Evolutionary conservation across 2,329 filamentous ascomycete genomes (phyloP).

Genomic region (Diaporthe australafricana): DNA sequence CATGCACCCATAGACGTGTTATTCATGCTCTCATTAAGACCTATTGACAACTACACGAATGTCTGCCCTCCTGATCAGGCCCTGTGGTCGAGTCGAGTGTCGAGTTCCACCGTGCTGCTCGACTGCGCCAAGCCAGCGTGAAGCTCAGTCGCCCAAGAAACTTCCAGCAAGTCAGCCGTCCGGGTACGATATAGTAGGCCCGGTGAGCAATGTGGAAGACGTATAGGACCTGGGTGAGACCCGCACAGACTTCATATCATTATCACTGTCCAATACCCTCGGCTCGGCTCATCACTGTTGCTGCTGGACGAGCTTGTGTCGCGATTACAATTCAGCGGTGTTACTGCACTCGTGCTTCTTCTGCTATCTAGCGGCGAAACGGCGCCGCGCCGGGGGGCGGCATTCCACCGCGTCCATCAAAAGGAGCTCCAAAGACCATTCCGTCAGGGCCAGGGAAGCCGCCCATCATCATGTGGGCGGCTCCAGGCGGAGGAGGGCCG

Average conservation of each 20-base stretch:
- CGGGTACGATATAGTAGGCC: neutral
- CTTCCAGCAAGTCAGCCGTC: neutral
- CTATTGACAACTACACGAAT: constrained; percentile 25
- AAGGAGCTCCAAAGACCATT: constrained; percentile 61
- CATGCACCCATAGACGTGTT: neutral
- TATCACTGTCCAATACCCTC: constrained; percentile 4
- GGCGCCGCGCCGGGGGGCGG: constrained; percentile 53
- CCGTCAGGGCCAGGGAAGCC: constrained; percentile 67
- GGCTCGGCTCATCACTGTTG: neutral
- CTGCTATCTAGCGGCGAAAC: constrained; percentile 33
- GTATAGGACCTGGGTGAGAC: neutral
- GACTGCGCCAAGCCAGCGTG: neutral
- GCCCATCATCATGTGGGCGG: constrained; percentile 63
- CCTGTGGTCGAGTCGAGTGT: neutral
- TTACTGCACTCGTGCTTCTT: neutral
- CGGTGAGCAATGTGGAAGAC: neutral
- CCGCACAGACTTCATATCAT: neutral
- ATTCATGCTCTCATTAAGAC: constrained; percentile 36
- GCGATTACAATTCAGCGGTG: constrained; percentile 15
- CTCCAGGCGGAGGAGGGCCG: constrained; percentile 51
- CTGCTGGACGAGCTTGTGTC: neutral
- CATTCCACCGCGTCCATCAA: constrained; percentile 57
- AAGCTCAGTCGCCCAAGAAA: neutral
- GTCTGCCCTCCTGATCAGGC: neutral
- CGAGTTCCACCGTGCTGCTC: neutral